Base-by-base conservation (phyloP, 2,329 filamentous ascomycete genomes). In the Colletotrichum eremochloae region DNA sequence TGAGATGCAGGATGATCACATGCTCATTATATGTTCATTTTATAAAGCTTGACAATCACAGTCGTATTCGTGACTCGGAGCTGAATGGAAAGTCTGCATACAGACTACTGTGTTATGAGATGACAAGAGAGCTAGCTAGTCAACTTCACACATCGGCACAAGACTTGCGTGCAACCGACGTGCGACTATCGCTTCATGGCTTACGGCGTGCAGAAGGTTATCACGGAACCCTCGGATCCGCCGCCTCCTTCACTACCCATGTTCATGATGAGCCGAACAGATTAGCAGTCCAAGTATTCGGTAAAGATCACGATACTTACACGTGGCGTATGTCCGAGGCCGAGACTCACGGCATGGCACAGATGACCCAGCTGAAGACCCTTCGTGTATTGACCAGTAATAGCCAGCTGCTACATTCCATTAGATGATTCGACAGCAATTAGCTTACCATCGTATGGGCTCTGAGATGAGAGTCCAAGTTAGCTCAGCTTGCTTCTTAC, bases 21-120 rank as follows among this genome's bases (percentile, higher is more conserved):
- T 36, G 52, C 6, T n/a, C 48, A 66, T 46, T 66, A 66, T 66
- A 66, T 3, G 20, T 5, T 31, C 31, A 18, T 58, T 40, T 40
- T 42, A 24, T 1, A 2, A 50, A 4, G 20, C 18, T 24, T 3
- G 15, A 7, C 11, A 6, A 14, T 15, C 14, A 15, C 20, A n/a
- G 20, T 9, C 1, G 12, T 46, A 5, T 29, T 12, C 0, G 55
- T 57, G 36, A 18, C 5, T 24, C 6, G 20, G 11, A 18, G 18
- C 33, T 15, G 20, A 12, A 15, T 5, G 9, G 2, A 3, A 3
- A 24, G 11, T 11, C 20, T 18, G 33, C 12, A 40, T 29, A 14
- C 55, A 6, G 20, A 40, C 5, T 3, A 11, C 7, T 7, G 5
- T 24, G 18, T 5, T 18, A 38, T 9, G 18, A 31, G 18, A 52